Evolutionary conservation across 805 yeast genomes (phyloP).

Genomic region (Cephaloascus albidus): DNA sequence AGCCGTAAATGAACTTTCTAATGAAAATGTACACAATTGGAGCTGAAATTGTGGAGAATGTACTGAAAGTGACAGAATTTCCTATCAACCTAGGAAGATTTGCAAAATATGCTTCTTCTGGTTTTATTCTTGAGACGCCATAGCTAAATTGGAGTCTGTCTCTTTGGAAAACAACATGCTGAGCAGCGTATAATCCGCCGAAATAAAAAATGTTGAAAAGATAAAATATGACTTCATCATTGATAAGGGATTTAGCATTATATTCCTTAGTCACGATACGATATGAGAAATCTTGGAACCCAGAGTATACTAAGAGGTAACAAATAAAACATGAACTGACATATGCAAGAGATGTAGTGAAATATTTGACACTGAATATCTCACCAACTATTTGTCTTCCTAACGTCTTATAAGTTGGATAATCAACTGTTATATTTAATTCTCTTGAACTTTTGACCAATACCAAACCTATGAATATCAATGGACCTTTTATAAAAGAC

Average conservation of each 20-base stretch:
- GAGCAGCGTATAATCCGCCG: conserved; percentile 37
- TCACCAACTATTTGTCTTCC: conserved; percentile 14
- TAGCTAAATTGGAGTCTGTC: conserved; percentile 41
- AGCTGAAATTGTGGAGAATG: conserved; percentile 14
- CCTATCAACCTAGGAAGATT: conserved; percentile 21
- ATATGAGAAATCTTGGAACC: conserved; percentile 11
- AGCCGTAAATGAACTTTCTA: conserved; percentile 32
- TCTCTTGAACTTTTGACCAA: conserved; percentile 27
- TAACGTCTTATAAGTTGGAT: conserved; percentile 18
- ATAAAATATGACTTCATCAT: conserved; percentile 36
- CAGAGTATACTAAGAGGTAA: conserved; percentile 9
- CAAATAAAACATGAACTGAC: conserved; percentile 12
- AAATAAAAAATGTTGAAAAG: conserved; percentile 35
- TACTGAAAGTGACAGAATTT: conserved; percentile 24
- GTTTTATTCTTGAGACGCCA: conserved; percentile 30
- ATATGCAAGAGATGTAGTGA: conserved; percentile 8
- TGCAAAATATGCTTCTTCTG: conserved; percentile 20
- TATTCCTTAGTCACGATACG: conserved; percentile 21
- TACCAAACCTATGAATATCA: conserved; percentile 16
- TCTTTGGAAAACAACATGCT: conserved; percentile 43
- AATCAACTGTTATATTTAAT: conserved; percentile 27
- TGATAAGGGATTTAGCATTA: conserved; percentile 29
- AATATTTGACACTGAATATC: conserved; percentile 11
- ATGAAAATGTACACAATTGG: conserved; percentile 31
- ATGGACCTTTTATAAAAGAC: conserved; percentile 13